phyloP scores from a whole-genome alignment of 805 yeast species.

The Metschnikowia henanensis region DNA sequence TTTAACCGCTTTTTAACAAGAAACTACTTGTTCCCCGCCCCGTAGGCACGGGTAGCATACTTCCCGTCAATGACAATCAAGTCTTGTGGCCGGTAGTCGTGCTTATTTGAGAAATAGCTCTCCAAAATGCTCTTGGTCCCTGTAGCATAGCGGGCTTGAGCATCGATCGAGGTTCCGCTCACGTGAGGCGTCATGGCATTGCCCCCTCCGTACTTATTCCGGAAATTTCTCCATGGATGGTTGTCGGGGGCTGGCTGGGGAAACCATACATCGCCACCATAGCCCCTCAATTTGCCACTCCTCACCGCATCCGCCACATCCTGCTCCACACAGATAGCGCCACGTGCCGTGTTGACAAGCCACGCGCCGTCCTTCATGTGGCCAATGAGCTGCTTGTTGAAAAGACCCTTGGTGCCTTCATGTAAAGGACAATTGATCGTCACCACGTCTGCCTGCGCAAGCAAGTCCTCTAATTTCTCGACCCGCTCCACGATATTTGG shows the following conservation, averaged over 20 bases:
- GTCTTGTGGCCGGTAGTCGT: constrained; percentile 75
- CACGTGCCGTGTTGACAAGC: constrained; percentile 79
- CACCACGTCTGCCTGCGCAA: constrained; percentile 66
- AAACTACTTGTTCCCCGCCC: constrained; percentile 36
- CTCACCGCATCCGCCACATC: constrained; percentile 75
- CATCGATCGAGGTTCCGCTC: constrained; percentile 79
- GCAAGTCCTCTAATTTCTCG: constrained; percentile 61
- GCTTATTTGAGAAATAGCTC: constrained; percentile 59
- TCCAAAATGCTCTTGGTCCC: constrained; percentile 69
- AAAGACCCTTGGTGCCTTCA: constrained; percentile 63
- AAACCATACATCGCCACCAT: constrained; percentile 86
- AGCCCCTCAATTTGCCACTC: constrained; percentile 70
- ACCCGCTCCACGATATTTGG: constrained; percentile 57
- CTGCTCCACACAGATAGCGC: constrained; percentile 71
- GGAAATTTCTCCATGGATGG: constrained; percentile 77
- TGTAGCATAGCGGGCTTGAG: constrained; percentile 69
- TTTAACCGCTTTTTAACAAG: neutral
- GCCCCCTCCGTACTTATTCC: constrained; percentile 61
- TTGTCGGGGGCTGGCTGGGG: constrained; percentile 80
- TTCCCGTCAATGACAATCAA: constrained; percentile 69
- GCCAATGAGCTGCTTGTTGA: constrained; percentile 63
- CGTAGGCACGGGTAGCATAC: constrained; percentile 74
- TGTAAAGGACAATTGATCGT: constrained; percentile 80
- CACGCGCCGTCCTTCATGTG: constrained; percentile 74
- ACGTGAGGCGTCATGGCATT: constrained; percentile 86